Conservation (phyloP, 768 basidiomycete species). For the Rhizopogon rudus region DNA sequence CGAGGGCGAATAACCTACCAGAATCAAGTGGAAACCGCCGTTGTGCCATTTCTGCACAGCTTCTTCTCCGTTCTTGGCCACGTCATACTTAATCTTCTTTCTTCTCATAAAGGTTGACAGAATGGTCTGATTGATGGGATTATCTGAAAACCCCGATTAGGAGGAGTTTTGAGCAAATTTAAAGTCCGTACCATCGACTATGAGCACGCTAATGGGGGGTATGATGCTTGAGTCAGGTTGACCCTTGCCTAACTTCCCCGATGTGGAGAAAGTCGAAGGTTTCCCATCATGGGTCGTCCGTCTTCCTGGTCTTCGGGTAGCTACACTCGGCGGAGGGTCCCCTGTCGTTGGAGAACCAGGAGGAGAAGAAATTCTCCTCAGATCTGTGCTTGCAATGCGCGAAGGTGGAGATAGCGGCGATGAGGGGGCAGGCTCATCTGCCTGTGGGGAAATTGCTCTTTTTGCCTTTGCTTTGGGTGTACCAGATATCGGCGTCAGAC, state of each 20-base stretch:
- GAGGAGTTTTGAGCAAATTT: not conserved
- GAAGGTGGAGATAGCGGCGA: slow-evolving; percentile 8
- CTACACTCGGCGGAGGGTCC: slow-evolving; percentile 17
- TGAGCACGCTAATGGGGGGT: slow-evolving; percentile 95
- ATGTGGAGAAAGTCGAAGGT: slow-evolving; percentile 19
- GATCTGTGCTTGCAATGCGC: slow-evolving; percentile 25
- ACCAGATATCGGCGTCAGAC: slow-evolving; percentile 3
- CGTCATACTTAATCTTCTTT: slow-evolving; percentile 92
- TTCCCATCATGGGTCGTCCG: slow-evolving; percentile 26
- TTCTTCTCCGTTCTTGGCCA: slow-evolving; percentile 92
- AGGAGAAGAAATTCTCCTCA: slow-evolving; percentile 28
- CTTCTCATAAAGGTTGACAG: slow-evolving; percentile 95
- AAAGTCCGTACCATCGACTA: slow-evolving; percentile 80
- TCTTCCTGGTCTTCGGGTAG: slow-evolving; percentile 25
- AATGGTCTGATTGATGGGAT: slow-evolving; percentile 97
- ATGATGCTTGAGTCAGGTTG: slow-evolving; percentile 67
- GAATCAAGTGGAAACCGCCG: slow-evolving; percentile 90
- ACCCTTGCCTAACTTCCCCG: slow-evolving; percentile 47
- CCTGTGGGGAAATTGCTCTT: slow-evolving; percentile 24
- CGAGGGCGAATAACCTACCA: slow-evolving; percentile 51
- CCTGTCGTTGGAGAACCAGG: slow-evolving; percentile 27
- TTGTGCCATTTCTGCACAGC: slow-evolving; percentile 94
- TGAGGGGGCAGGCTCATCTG: slow-evolving; percentile 16
- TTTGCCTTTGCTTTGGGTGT: slow-evolving; percentile 20
- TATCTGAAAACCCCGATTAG: slow-evolving; percentile 55